Percentiles rank a stretch among this genome's conserved stretches.
phyloP scores from a whole-genome alignment of 1,284 basidiomycete genomes.

The Papiliotrema nemorosa region DNA sequence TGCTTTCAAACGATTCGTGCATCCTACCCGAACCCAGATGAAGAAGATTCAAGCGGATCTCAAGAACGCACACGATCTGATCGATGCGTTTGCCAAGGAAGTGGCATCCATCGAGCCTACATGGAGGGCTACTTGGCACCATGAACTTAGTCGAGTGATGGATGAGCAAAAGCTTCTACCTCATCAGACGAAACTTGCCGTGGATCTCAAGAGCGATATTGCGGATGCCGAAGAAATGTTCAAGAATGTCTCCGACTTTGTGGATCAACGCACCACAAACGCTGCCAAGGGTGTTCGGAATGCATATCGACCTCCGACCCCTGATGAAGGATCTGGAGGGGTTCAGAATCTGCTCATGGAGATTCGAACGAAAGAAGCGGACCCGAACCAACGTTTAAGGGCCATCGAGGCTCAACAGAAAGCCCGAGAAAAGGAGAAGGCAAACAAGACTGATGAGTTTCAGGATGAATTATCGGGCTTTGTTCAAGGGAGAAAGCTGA shows the following conservation, averaged over 20 bases:
- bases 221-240: slow-evolving; percentile 80
- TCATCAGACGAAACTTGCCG: slow-evolving; percentile 85
- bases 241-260: slow-evolving; percentile 81
- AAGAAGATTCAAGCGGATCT: slow-evolving; percentile 73
- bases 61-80: slow-evolving; percentile 62
- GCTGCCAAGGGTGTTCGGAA: slow-evolving; percentile 27
- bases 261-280: slow-evolving; percentile 58
- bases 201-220: slow-evolving; percentile 85
- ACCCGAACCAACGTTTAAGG: slow-evolving; percentile 74
- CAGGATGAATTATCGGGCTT: slow-evolving; percentile 76
- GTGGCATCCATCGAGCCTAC: slow-evolving; percentile 87
- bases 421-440: slow-evolving; percentile 69
- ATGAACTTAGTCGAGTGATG: slow-evolving; percentile 91
- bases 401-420: slow-evolving; percentile 85
- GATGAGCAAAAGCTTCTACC: slow-evolving; percentile 94
- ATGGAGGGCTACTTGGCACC: slow-evolving; percentile 99
- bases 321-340: slow-evolving; percentile 46
- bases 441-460: slow-evolving; percentile 61
- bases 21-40: slow-evolving; percentile 72
- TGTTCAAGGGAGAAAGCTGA: slow-evolving; percentile 75
- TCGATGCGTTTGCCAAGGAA: slow-evolving; percentile 76
- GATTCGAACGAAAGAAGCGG: slow-evolving; percentile 74
- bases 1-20: slow-evolving; percentile 82
- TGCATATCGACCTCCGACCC: slow-evolving; percentile 18
- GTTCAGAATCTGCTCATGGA: slow-evolving; percentile 68